Evolutionary conservation across 768 basidiomycete species (phyloP), one percentile per base, ranked within the genome.

Genomic region (Leccinum truebloodii): DNA sequence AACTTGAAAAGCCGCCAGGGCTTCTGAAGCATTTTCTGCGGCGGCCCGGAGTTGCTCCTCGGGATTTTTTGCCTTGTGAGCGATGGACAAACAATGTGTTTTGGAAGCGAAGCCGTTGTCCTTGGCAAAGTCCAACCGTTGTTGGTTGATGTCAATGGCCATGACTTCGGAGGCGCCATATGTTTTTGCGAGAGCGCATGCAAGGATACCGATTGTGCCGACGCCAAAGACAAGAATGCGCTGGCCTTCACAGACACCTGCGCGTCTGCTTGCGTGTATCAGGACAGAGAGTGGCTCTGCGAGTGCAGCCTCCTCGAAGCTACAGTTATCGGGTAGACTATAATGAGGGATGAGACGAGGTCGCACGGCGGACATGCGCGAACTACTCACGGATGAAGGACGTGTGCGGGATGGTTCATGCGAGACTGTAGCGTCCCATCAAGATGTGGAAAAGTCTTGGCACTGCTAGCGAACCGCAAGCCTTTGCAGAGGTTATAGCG

Each of bases 281-380:
- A 95, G 82, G 67, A 98, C 96, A 50, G 92, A 93, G 60, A 98
- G 88, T 26, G 96, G 96, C 73, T 98, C 96, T 9, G 95, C 94
- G 60, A 98, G 83, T 6, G 95, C 87, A 20, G 91, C 95, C 65
- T 86, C 83, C 63, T 94, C 90, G 68, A 86, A 92, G 39, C 88
- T 81, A 72, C 87, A 85, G 66, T 73, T 77, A 64, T 92, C 86
- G 24, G 95, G 92, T 24, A 97, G 78, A 24, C 91, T 92, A 20
- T 46, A 66, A 26, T 56, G 44, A 35, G 54, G 59, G 53, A 24
- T 71, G 52, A 69, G 49, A 65, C n/a, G 26, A 41, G 48, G 41
- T 9, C 55, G 34, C 41, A 56, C 18, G 37, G 49, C 22, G 53
- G 28, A 55, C 34, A 44, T 30, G 35, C 8, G 16, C 5, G 34